Evolutionary conservation across 1,284 basidiomycete species (phyloP).

Genomic region (Cryptococcus sp.): DNA sequence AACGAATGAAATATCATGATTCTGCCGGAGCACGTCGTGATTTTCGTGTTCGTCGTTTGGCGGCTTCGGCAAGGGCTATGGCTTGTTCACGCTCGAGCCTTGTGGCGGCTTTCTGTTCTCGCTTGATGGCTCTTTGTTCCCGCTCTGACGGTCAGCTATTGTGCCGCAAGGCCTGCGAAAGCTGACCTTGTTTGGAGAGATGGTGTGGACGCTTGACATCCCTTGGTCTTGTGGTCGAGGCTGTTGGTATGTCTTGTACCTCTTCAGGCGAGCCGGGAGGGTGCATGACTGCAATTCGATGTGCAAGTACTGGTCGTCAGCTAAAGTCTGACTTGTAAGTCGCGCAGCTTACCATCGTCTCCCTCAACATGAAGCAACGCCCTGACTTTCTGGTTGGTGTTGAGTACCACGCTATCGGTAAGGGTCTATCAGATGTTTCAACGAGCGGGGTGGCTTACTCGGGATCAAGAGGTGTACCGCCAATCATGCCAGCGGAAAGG

Average conservation of each 20-base stretch:
- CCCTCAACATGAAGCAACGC: conserved; percentile 8
- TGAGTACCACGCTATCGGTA: conserved; percentile 4
- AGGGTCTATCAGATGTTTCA: background rate
- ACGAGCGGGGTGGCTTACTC: too few relatives aligned
- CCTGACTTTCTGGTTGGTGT: conserved; percentile 8
- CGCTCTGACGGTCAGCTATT: background rate
- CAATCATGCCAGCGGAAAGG: conserved; percentile 1
- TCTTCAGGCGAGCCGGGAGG: background rate
- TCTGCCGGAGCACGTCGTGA: background rate
- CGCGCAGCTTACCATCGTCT: conserved; percentile 7
- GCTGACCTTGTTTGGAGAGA: background rate
- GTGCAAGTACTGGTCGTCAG: background rate
- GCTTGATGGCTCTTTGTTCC: background rate
- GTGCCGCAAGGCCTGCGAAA: background rate
- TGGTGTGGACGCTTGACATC: background rate
- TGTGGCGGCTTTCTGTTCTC: background rate
- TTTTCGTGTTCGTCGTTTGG: background rate
- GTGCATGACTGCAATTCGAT: background rate
- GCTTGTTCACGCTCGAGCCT: background rate
- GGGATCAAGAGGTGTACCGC: background rate
- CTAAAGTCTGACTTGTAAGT: background rate
- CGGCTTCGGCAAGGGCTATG: background rate
- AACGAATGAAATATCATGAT: background rate
- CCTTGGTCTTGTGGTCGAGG: background rate
- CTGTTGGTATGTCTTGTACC: background rate